Conservation (phyloP, 768 basidiomycete species). For the Podaxis rugospora region DNA sequence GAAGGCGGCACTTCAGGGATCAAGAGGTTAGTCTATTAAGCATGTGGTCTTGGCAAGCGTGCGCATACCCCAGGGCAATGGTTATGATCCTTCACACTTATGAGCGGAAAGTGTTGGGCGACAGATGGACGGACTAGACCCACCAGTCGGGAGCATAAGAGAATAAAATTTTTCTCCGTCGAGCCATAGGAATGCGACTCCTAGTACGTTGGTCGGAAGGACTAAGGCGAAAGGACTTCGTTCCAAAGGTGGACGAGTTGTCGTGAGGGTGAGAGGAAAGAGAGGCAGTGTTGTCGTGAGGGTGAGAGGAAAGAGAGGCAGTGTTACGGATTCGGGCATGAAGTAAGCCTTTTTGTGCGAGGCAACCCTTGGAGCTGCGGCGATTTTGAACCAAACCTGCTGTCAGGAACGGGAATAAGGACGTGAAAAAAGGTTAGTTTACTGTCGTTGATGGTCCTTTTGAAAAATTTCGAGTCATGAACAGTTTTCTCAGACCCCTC, state of each 20-base stretch:
- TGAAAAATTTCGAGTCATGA: no score
- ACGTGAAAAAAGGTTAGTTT: no score
- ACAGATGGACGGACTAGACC: conserved; percentile 15
- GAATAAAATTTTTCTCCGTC: conserved; percentile 40
- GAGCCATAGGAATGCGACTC: conserved; percentile 18
- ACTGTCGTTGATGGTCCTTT: no score
- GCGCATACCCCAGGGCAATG: conserved; percentile 57
- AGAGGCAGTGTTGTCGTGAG: neutral
- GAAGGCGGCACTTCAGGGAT: conserved; percentile 47
- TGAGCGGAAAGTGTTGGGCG: conserved; percentile 9
- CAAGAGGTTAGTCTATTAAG: neutral
- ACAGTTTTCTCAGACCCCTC: no score
- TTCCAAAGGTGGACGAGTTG: conserved; percentile 13
- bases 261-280: neutral
- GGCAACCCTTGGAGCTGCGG: no score
- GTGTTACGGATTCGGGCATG: neutral
- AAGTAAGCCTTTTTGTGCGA: neutral
- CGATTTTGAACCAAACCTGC: no score
- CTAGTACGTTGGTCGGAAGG: conserved; percentile 15
- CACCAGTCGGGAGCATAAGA: conserved; percentile 81
- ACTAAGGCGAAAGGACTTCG: conserved; percentile 24
- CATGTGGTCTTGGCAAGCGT: neutral
- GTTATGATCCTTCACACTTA: conserved; percentile 54
- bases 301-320: neutral
- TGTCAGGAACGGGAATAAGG: no score